A percentile compares a stretch with the other conserved stretches of the same genome.
These are phyloP conservation scores for Heracleum sosnowskyi DNA, from an alignment of 129 eudicot genomes.

Conservation along the genomic window DNA sequence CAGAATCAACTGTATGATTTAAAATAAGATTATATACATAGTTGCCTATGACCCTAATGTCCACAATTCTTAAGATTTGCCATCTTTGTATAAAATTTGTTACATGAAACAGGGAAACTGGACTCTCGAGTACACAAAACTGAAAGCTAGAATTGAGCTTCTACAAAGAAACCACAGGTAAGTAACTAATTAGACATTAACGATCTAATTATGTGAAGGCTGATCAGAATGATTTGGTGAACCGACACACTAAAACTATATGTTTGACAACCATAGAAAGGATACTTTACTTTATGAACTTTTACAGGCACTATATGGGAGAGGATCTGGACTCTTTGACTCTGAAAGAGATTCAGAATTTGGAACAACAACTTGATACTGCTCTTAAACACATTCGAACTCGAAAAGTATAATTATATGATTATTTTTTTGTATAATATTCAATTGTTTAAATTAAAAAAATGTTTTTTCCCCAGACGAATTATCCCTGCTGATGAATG, in stretches of 20 bases:
- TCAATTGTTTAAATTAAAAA: neutral
- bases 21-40: neutral
- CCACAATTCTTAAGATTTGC: neutral
- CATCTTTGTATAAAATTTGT: neutral
- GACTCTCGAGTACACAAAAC: constrained; percentile 74
- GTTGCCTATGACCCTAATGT: too few species aligned
- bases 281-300: neutral
- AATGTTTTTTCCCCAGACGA: neutral
- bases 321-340: constrained; percentile 77
- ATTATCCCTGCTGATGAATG: neutral
- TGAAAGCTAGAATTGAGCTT: constrained; percentile 80
- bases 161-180: constrained; percentile 74
- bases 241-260: too few species aligned
- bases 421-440: neutral
- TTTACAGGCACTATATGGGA: constrained; percentile 79
- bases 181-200: neutral
- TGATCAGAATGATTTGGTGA: neutral
- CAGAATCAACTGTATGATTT: constrained; percentile 43
- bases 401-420: constrained; percentile 37
- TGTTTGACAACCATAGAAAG: neutral
- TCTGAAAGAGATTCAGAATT: constrained; percentile 70
- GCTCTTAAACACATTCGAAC: constrained; percentile 77
- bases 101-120: constrained; percentile 44
- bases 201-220: neutral
- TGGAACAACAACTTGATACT: constrained; percentile 87